A percentile compares a stretch with the other conserved stretches of the same genome.
These are phyloP conservation scores for Cryptosporidium bovis DNA, from an alignment of 169 alveolate genomes.

Conservation along the genomic window DNA sequence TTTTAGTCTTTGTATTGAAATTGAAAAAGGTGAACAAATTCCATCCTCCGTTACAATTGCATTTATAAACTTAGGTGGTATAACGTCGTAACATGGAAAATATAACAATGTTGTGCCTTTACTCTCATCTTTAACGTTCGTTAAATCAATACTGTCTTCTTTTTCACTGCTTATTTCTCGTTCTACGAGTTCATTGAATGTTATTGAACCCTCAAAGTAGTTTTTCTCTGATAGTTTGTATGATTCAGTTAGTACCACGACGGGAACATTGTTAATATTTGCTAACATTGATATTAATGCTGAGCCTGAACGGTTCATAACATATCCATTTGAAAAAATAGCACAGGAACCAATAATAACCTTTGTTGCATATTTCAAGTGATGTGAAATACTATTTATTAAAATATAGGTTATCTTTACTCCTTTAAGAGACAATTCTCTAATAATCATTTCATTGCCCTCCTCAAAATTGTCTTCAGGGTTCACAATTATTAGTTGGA, in stretches of 20 bases:
- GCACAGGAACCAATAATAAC: constrained; percentile 69
- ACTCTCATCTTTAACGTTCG: not conserved
- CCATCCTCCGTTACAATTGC: constrained; percentile 72
- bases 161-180: not conserved
- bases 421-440: constrained; percentile 38
- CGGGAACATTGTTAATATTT: constrained; percentile 44
- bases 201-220: constrained; percentile 50
- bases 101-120: not conserved
- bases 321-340: constrained; percentile 61
- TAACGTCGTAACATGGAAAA: constrained; percentile 62
- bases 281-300: constrained; percentile 63
- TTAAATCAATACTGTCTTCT: too few relatives aligned
- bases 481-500: constrained; percentile 39
- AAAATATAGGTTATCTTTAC: constrained; percentile 55
- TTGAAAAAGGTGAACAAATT: constrained; percentile 17
- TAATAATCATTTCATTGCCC: constrained; percentile 18
- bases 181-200: constrained; percentile 50
- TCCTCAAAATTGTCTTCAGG: constrained; percentile 44
- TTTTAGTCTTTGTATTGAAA: constrained; percentile 11
- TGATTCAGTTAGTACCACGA: constrained; percentile 57
- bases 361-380: constrained; percentile 44
- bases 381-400: constrained; percentile 50
- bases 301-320: constrained; percentile 69
- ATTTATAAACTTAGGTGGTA: constrained; percentile 54
- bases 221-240: constrained; percentile 59